Evolutionary conservation across 2,329 filamentous ascomycete species (phyloP).

Genomic region (Colletotrichum sp.): DNA sequence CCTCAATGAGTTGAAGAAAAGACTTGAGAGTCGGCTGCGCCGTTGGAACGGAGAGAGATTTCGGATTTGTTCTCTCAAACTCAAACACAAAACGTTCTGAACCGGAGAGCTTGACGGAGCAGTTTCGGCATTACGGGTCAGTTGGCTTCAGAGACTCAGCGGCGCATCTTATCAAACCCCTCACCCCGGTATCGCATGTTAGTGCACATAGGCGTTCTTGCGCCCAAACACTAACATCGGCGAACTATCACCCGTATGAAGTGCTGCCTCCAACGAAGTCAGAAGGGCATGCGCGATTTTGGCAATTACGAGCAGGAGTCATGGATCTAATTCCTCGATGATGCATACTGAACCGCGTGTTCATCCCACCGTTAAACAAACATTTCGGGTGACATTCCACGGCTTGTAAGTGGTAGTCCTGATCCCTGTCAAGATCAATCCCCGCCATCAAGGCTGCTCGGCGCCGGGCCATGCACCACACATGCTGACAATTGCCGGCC

Average conservation of each 20-base stretch:
- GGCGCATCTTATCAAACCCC: not conserved
- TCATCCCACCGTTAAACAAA: not conserved
- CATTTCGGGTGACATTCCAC: not conserved
- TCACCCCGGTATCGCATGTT: not conserved
- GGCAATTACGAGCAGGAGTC: not conserved
- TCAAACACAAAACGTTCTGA: not conserved
- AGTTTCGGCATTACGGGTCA: constrained; percentile 1
- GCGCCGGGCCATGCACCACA: not conserved
- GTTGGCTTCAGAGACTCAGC: not conserved
- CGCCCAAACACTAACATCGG: not conserved
- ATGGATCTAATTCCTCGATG: not conserved
- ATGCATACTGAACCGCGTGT: not conserved
- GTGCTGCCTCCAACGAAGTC: not conserved
- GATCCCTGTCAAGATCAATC: not conserved
- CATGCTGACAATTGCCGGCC: constrained; percentile 11
- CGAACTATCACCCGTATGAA: not conserved
- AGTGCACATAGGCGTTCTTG: not conserved
- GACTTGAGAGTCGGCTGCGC: not conserved
- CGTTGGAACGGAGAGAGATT: not conserved
- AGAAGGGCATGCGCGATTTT: not conserved
- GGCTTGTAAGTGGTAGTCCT: not conserved
- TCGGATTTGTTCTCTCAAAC: not conserved
- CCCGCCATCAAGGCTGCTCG: not conserved
- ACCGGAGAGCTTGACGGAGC: not conserved
- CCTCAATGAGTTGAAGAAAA: not conserved